Conservation (phyloP, 1,284 basidiomycete genomes). For the Cystobasidiaceae sp. region DNA sequence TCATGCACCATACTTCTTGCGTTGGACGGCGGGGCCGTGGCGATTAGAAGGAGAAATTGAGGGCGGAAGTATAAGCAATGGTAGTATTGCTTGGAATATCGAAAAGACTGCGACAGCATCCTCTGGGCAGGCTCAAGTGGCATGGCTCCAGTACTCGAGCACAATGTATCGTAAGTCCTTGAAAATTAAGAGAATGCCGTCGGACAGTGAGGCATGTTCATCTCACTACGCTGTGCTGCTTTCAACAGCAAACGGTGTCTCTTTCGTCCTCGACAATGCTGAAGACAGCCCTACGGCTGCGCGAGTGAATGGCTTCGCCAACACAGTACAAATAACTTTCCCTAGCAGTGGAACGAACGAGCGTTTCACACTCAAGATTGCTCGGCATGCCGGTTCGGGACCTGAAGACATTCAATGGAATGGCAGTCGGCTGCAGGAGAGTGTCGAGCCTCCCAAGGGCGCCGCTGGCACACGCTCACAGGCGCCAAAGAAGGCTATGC, state of each 20-base stretch:
- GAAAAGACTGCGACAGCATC: conserved; percentile 5
- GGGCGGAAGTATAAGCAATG: conserved; percentile 29
- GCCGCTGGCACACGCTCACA: neutral
- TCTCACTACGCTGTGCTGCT: neutral
- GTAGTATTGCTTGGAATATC: conserved; percentile 31
- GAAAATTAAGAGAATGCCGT: neutral
- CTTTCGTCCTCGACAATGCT: conserved; percentile 4
- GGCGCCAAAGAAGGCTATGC: conserved; percentile 8
- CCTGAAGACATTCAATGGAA: conserved; percentile 35
- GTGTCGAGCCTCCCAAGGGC: conserved; percentile 31
- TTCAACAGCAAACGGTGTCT: conserved; percentile 14
- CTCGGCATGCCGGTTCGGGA: conserved; percentile 22
- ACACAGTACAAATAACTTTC: conserved; percentile 35
- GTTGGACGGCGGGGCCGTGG: conserved; percentile 36
- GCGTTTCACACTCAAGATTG: conserved; percentile 19
- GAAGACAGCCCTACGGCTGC: conserved; percentile 23
- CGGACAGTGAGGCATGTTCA: neutral
- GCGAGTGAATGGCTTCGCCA: conserved; percentile 33
- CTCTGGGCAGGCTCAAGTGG: conserved; percentile 33
- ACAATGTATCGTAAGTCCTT: conserved; percentile 37
- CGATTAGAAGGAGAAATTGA: conserved; percentile 27
- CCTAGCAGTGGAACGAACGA: conserved; percentile 23
- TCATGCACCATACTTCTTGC: conserved; percentile 37
- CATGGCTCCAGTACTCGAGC: conserved; percentile 36
- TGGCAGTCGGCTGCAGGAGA: conserved; percentile 33